Percentiles rank a stretch among this genome's conserved stretches.
Conservation (phyloP, 1,139 yeast species). For the Suhomyces choctaworum region DNA sequence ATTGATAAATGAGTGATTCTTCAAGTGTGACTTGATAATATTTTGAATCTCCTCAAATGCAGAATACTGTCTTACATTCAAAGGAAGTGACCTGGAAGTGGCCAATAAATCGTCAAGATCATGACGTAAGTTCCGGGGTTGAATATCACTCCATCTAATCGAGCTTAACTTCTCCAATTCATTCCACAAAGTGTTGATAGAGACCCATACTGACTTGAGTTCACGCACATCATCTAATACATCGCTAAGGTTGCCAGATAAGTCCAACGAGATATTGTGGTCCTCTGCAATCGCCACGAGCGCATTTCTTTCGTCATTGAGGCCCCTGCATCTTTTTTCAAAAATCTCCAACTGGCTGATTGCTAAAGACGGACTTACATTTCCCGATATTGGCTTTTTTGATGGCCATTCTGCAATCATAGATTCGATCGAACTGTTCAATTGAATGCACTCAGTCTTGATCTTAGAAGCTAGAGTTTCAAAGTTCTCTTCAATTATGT, state of each 20-base stretch:
- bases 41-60: slow-evolving; percentile 65
- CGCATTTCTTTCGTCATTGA: slow-evolving; percentile 22
- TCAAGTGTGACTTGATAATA: slow-evolving; percentile 42
- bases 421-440: slow-evolving; percentile 32
- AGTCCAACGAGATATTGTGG: slow-evolving; percentile 40
- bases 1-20: slow-evolving; percentile 40
- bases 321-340: slow-evolving; percentile 28
- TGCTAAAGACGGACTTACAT: slow-evolving; percentile 51
- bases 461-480: slow-evolving; percentile 46
- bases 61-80: slow-evolving; percentile 62
- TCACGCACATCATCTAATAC: slow-evolving; percentile 56
- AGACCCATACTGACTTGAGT: slow-evolving; percentile 64
- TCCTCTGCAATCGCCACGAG: slow-evolving; percentile 44
- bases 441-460: slow-evolving; percentile 39
- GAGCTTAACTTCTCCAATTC: slow-evolving; percentile 46
- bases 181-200: slow-evolving; percentile 58
- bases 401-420: slow-evolving; percentile 47
- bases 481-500: slow-evolving; percentile 43
- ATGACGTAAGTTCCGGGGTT: slow-evolving; percentile 48
- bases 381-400: slow-evolving; percentile 51
- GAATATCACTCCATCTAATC: slow-evolving; percentile 52
- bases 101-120: slow-evolving; percentile 53
- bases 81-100: slow-evolving; percentile 54
- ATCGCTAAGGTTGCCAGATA: slow-evolving; percentile 24
- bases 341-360: slow-evolving; percentile 46